phyloP scores from a whole-genome alignment of 2,329 filamentous ascomycete genomes.

The Teratosphaeria destructans region DNA sequence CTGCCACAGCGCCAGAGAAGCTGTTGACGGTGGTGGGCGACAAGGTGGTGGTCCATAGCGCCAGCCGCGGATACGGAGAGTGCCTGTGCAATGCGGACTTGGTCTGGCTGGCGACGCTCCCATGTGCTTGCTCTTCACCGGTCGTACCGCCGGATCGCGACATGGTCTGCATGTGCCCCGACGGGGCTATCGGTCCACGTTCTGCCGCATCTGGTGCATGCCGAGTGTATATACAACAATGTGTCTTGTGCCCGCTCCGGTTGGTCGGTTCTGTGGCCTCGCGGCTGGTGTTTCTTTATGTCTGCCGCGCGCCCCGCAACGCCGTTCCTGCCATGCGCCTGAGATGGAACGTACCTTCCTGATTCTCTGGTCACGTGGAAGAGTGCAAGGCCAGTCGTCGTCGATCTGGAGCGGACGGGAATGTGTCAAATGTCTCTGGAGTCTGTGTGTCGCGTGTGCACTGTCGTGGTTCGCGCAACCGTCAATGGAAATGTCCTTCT shows the following conservation, averaged over 20 bases:
- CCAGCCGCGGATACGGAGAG: slow-evolving; percentile 25
- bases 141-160: slow-evolving; percentile 10
- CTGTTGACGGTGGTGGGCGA: slow-evolving; percentile 60
- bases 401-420: background rate
- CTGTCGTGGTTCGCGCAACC: background rate
- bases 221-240: background rate
- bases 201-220: background rate
- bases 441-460: background rate
- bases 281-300: background rate
- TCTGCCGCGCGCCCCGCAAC: background rate
- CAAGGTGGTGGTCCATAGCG: slow-evolving; percentile 34
- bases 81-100: slow-evolving; percentile 9
- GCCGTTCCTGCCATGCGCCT: background rate
- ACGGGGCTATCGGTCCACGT: slow-evolving; percentile 16
- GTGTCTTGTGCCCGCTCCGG: background rate
- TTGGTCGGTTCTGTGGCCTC: background rate
- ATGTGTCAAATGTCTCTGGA: background rate
- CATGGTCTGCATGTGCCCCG: slow-evolving; percentile 20
- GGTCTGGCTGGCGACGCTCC: slow-evolving; percentile 11
- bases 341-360: background rate
- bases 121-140: slow-evolving; percentile 15
- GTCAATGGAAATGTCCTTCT: background rate
- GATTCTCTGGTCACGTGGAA: background rate
- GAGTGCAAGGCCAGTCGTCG: background rate
- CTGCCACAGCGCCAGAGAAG: slow-evolving; percentile 76